A percentile compares a stretch with the other conserved stretches of the same genome.
These are phyloP conservation scores for Amniculicola lignicola DNA, from an alignment of 495 filamentous ascomycete species.

Conservation along the genomic window DNA sequence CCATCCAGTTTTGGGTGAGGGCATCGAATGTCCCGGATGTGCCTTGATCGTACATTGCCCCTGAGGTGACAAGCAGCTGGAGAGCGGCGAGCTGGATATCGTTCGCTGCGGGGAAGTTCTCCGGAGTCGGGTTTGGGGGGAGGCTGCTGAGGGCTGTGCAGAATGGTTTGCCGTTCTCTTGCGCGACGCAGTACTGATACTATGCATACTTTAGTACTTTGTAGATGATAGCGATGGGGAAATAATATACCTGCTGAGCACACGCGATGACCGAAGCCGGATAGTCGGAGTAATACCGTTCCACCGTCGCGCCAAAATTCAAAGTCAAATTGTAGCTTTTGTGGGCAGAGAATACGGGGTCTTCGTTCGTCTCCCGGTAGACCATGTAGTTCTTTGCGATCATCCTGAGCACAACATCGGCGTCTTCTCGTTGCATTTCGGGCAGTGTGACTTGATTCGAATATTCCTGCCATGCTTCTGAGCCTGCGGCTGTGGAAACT, in stretches of 20 bases:
- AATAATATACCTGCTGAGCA: slow-evolving; percentile 4
- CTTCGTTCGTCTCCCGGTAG: slow-evolving; percentile 1
- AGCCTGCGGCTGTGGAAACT: not conserved
- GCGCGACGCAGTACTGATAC: slow-evolving; percentile 15
- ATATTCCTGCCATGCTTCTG: not conserved
- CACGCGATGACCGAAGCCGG: slow-evolving; percentile 5
- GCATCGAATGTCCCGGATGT: slow-evolving; percentile 1
- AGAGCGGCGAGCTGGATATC: slow-evolving; percentile 5
- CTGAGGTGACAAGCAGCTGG: slow-evolving; percentile 2
- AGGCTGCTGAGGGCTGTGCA: slow-evolving; percentile 2
- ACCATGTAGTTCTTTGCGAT: slow-evolving; percentile 6
- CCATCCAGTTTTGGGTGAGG: not conserved
- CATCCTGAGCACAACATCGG: not conserved
- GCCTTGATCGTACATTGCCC: not conserved
- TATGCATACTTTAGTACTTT: not conserved
- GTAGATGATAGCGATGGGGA: not conserved
- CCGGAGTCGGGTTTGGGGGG: not conserved
- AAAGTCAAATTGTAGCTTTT: not conserved
- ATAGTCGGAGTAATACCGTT: slow-evolving; percentile 3
- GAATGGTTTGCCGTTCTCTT: not conserved
- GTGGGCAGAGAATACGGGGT: slow-evolving; percentile 10
- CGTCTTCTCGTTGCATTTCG: slow-evolving; percentile 7
- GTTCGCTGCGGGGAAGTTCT: slow-evolving; percentile 8
- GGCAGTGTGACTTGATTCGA: not conserved
- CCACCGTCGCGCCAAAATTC: not conserved